A percentile compares a stretch with the other conserved stretches of the same genome.
Evolutionary conservation across 148 eudicot species (phyloP).

Genomic region (Arctostaphylos glauca): DNA sequence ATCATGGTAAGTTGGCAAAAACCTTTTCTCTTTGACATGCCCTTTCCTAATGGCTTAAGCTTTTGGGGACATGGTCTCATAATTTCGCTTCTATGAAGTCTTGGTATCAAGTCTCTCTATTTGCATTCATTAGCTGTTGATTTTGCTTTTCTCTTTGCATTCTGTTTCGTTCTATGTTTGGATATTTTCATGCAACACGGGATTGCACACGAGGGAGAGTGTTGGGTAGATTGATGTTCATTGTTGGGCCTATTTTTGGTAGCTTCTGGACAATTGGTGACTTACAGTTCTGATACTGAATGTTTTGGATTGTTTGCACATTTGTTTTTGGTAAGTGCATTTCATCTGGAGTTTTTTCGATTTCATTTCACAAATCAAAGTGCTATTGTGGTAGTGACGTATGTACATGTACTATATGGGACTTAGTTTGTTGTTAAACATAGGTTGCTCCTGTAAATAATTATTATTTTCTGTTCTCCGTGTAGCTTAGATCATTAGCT

Average conservation of each 20-base stretch:
- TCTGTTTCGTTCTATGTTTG: not conserved
- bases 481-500: constrained; percentile 98
- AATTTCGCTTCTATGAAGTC: not conserved
- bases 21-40: constrained; percentile 1
- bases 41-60: not conserved
- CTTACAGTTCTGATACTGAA: not conserved
- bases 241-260: not conserved
- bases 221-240: not conserved
- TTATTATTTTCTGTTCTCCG: constrained; percentile 11
- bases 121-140: not conserved
- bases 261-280: not conserved
- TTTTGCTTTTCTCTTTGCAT: not conserved
- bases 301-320: not conserved
- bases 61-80: not conserved
- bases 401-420: not conserved
- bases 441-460: constrained; percentile 16
- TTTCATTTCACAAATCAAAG: not conserved
- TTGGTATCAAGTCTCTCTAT: not conserved
- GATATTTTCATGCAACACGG: not conserved
- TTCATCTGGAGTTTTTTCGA: not conserved
- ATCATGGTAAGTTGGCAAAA: constrained; percentile 66
- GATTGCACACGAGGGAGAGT: not conserved
- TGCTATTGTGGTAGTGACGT: not conserved
- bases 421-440: not conserved
- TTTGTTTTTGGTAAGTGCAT: not conserved